Base-by-base conservation (phyloP, 106 monocot genomes). In the Allium cepa region DNA sequence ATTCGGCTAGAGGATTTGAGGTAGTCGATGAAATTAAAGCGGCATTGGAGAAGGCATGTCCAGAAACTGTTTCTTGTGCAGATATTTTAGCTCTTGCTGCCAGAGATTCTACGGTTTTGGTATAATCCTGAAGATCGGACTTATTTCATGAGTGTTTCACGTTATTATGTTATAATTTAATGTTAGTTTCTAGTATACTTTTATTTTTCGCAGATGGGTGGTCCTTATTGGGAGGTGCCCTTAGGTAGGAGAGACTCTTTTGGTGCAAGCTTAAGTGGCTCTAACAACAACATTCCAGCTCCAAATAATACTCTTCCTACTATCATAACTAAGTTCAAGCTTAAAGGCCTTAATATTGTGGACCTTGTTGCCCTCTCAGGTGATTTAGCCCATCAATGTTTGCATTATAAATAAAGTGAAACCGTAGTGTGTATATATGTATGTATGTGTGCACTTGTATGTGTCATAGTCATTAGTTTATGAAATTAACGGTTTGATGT, bases 241-340 rank as follows among this genome's bases (percentile, higher is more conserved):
- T 17, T 70, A 59, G 70, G 70, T 15, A 70, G 70, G 55, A 70
- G 70, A 59, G 70, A 70, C 59, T 70, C 70, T 3, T 49, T 70
- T 47, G 70, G 70, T 9, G 70, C 70, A 17, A 70, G 70, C 17
- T 47, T 70, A 12, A 57, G 58, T 10, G 70, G 70, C 28, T 70
- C 70, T 17, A 61, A 60, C 49, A 3, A 59, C 11, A 60, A 60
- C 59, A 60, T 71, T 60, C 71, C 71, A 7, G 60, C 60, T 8
- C 71, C 71, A 3, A 60, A 49, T 60, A 50, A 60, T 26, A 71
- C 71, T 7, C 50, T 71, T 7, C 60, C 49, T 13, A 71, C 71
- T 14, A 60, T 71, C 17, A 48, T 60, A 48, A 60, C 71, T 47
- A 71, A 71, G 60, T 71, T 71, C 36, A 60, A 60, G 60, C 60